These are phyloP conservation scores for Kwoniella dendrophila DNA, from an alignment of 768 basidiomycete species.

Conservation along the genomic window DNA sequence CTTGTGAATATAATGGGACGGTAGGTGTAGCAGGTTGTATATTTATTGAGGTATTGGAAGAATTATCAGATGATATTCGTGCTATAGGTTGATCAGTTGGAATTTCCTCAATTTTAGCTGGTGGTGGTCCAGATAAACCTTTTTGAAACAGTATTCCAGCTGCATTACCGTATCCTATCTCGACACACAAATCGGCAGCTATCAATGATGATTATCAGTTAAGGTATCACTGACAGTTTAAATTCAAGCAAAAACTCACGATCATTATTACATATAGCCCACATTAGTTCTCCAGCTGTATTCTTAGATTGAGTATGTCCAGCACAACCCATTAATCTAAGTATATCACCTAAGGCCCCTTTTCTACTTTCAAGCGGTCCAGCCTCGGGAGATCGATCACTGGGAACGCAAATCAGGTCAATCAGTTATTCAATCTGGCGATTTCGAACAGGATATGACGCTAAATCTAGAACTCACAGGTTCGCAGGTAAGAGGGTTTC, in stretches of 20 bases:
- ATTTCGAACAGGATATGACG: background rate
- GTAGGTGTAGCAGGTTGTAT: slow-evolving; percentile 10
- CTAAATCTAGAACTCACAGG: slow-evolving; percentile 58
- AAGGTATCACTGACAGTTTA: background rate
- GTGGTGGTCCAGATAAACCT: slow-evolving; percentile 62
- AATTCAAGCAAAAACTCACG: slow-evolving; percentile 55
- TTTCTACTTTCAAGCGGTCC: slow-evolving; percentile 71
- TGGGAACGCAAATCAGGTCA: slow-evolving; percentile 29
- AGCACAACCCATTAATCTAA: slow-evolving; percentile 74
- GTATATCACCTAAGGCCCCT: slow-evolving; percentile 74
- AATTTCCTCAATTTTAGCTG: slow-evolving; percentile 44
- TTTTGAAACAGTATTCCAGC: slow-evolving; percentile 93
- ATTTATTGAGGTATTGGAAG: slow-evolving; percentile 12
- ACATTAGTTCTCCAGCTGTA: slow-evolving; percentile 83
- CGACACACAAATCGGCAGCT: slow-evolving; percentile 36
- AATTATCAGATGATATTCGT: background rate
- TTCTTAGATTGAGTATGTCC: slow-evolving; percentile 74
- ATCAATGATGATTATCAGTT: background rate
- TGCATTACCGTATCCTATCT: slow-evolving; percentile 92
- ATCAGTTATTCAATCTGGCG: background rate
- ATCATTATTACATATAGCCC: slow-evolving; percentile 76
- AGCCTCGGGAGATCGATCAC: slow-evolving; percentile 66
- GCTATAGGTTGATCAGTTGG: slow-evolving; percentile 13
- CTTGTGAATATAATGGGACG: background rate
- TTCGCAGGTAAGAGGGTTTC: slow-evolving; percentile 74